phyloP scores from a whole-genome alignment of 495 filamentous ascomycete species.

The Lepraria neglecta region DNA sequence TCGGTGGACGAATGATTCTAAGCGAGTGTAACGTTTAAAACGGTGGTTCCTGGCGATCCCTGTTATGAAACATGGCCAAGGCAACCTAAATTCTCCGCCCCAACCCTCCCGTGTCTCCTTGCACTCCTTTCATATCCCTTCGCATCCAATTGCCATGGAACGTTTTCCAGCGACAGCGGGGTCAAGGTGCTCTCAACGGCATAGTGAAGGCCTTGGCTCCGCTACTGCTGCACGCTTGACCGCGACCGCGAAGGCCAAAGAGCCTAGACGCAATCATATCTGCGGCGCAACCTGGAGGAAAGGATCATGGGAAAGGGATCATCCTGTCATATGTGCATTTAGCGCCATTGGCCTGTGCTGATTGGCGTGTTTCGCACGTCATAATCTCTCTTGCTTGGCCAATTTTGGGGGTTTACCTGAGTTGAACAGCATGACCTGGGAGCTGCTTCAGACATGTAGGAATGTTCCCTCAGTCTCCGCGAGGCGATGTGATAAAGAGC shows the following conservation, averaged over 20 bases:
- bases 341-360: background rate
- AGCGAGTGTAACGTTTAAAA: background rate
- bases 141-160: background rate
- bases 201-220: background rate
- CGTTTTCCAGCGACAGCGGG: background rate
- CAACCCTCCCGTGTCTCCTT: background rate
- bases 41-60: background rate
- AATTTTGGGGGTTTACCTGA: background rate
- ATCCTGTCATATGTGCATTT: slow-evolving; percentile 5
- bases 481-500: too few species aligned
- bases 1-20: too few species aligned
- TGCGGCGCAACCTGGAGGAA: background rate
- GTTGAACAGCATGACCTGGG: background rate
- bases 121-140: background rate
- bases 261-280: background rate
- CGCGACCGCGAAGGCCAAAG: background rate
- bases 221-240: background rate
- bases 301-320: background rate
- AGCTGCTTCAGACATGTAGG: background rate
- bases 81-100: background rate
- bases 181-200: background rate
- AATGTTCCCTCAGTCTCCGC: too few species aligned
- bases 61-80: slow-evolving; percentile 7
- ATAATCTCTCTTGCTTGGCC: slow-evolving; percentile 4
- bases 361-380: background rate